Percentiles rank a stretch among this genome's conserved stretches.
Conservation (phyloP, 352 stramenopile genomes). For the Phytophthora multivora region DNA sequence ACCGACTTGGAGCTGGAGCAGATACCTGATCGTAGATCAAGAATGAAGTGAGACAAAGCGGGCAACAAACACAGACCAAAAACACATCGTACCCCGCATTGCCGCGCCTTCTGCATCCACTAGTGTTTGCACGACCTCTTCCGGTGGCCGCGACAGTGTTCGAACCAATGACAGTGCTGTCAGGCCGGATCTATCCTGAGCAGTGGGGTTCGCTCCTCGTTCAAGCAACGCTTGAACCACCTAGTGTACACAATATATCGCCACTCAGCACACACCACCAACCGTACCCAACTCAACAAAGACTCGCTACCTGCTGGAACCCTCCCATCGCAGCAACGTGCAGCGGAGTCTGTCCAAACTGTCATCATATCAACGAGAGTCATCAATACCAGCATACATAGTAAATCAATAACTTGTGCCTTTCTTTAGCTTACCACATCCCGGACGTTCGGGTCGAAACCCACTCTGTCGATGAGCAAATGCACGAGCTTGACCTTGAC, state of each 20-base stretch:
- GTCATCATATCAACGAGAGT: slow-evolving; percentile 3
- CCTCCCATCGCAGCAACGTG: slow-evolving; percentile 77
- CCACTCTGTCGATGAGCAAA: slow-evolving; percentile 66
- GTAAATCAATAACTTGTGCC: not conserved
- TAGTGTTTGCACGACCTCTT: slow-evolving; percentile 70
- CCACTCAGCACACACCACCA: not conserved
- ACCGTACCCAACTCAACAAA: not conserved
- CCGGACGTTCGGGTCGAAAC: slow-evolving; percentile 75
- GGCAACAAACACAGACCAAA: not conserved
- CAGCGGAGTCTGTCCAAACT: slow-evolving; percentile 77
- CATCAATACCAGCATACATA: not conserved
- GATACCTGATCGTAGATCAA: slow-evolving; percentile 15
- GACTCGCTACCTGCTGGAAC: slow-evolving; percentile 46
- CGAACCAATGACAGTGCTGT: slow-evolving; percentile 71
- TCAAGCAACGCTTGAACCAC: slow-evolving; percentile 62
- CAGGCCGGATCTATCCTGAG: slow-evolving; percentile 62
- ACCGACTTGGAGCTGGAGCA: slow-evolving; percentile 23
- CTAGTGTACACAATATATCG: slow-evolving; percentile 16
- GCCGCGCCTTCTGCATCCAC: slow-evolving; percentile 47
- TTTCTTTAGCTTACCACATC: slow-evolving; percentile 50
- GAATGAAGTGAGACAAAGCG: slow-evolving; percentile 3
- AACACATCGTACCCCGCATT: slow-evolving; percentile 24
- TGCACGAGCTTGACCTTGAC: slow-evolving; percentile 73
- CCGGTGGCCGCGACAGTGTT: slow-evolving; percentile 62
- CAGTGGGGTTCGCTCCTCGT: slow-evolving; percentile 49